Evolutionary conservation across 2,329 filamentous ascomycete species (phyloP).

Genomic region (Sarocladiaceae sp.): DNA sequence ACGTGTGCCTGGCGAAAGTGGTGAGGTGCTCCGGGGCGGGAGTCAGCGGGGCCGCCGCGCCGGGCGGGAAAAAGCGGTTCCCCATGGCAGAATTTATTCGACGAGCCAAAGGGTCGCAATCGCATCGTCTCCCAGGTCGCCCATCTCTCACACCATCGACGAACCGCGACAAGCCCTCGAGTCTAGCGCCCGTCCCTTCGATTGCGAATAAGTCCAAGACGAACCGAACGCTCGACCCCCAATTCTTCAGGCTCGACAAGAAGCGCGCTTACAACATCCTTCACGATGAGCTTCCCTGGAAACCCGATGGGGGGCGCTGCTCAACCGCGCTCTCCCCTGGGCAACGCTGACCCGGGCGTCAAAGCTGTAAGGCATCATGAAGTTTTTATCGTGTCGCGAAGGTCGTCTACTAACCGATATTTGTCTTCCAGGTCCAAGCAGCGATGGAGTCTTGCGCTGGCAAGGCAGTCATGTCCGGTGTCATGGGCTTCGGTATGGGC

Average conservation of each 20-base stretch:
- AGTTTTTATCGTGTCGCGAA: background rate
- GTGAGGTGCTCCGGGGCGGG: too few relatives aligned
- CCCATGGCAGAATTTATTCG: slow-evolving; percentile 7
- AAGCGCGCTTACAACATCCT: background rate
- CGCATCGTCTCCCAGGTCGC: background rate
- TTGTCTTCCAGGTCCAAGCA: slow-evolving; percentile 59
- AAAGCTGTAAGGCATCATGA: slow-evolving; percentile 37
- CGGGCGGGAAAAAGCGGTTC: slow-evolving; percentile 5
- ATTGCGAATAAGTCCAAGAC: too few relatives aligned
- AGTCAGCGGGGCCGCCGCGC: background rate
- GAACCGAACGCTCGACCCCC: background rate
- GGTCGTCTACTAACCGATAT: background rate
- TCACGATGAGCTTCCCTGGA: slow-evolving; percentile 32
- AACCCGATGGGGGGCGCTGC: slow-evolving; percentile 6
- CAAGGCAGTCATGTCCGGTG: slow-evolving; percentile 84
- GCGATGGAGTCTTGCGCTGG: slow-evolving; percentile 89
- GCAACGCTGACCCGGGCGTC: slow-evolving; percentile 41
- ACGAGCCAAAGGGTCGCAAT: background rate
- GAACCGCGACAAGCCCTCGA: too few relatives aligned
- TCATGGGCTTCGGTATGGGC: slow-evolving; percentile 90
- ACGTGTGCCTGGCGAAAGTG: too few relatives aligned
- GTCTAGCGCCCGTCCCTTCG: too few relatives aligned
- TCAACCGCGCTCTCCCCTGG: slow-evolving; percentile 15
- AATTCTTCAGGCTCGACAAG: background rate
- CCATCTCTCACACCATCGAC: too few relatives aligned